Conservation (phyloP, 2,329 filamentous ascomycete species). For the Phaeomoniella chlamydospora region DNA sequence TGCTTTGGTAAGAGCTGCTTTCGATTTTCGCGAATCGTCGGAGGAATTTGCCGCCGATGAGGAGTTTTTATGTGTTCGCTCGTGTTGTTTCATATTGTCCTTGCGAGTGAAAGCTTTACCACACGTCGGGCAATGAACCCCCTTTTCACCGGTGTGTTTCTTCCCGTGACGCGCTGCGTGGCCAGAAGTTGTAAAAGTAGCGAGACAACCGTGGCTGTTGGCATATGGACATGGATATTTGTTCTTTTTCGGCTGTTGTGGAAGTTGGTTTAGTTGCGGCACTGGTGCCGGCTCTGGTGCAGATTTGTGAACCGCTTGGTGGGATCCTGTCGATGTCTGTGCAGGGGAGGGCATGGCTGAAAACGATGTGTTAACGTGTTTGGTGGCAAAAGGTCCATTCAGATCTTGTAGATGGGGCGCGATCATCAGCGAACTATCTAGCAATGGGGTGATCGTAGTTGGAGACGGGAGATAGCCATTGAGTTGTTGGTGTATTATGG, state of each 20-base stretch:
- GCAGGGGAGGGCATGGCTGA: slow-evolving; percentile 3
- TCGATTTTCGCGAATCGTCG: slow-evolving; percentile 9
- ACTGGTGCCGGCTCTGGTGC: slow-evolving; percentile 4
- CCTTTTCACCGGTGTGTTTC: slow-evolving; percentile 55
- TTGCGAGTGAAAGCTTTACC: slow-evolving; percentile 55
- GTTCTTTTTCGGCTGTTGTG: slow-evolving; percentile 32
- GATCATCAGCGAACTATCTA: slow-evolving; percentile 11
- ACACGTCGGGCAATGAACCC: slow-evolving; percentile 52
- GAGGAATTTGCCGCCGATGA: slow-evolving; percentile 4
- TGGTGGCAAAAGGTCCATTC: slow-evolving; percentile 4
- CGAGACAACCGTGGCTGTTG: slow-evolving; percentile 41
- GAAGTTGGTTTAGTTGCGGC: too few relatives aligned
- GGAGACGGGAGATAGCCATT: slow-evolving; percentile 10
- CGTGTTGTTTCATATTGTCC: slow-evolving; percentile 58
- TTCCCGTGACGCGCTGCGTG: slow-evolving; percentile 54
- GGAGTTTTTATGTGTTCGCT: slow-evolving; percentile 40
- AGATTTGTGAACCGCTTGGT: slow-evolving; percentile 2
- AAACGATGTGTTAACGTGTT: slow-evolving; percentile 1
- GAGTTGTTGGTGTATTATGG: slow-evolving; percentile 10
- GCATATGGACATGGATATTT: slow-evolving; percentile 53
- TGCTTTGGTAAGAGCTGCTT: slow-evolving; percentile 12
- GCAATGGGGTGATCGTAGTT: slow-evolving; percentile 11
- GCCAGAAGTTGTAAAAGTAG: slow-evolving; percentile 53
- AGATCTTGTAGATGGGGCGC: slow-evolving; percentile 2
- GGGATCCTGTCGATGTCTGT: slow-evolving; percentile 4